Evolutionary conservation across 2,329 filamentous ascomycete genomes (phyloP).

Genomic region (Seiridium cupressi): DNA sequence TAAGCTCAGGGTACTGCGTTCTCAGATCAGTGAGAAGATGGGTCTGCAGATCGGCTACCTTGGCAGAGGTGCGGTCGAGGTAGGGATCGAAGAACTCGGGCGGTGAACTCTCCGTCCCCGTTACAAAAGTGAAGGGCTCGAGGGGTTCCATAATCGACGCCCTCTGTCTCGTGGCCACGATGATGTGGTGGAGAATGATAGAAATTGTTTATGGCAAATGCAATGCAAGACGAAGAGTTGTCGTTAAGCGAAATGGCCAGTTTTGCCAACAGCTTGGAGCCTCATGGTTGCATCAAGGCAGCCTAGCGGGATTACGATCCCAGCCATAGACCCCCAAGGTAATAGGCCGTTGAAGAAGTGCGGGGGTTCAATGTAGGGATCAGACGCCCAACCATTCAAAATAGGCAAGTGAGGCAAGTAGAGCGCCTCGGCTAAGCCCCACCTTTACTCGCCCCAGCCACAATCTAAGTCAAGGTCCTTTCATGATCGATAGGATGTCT

Average conservation of each 20-base stretch:
- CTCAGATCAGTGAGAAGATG: conserved; percentile 7
- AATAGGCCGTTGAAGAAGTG: no score
- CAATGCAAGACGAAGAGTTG: neutral
- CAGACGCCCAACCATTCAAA: no score
- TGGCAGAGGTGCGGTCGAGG: neutral
- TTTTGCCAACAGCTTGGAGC: neutral
- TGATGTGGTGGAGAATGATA: no score
- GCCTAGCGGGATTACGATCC: neutral
- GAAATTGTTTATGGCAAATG: no score
- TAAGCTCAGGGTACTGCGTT: conserved; percentile 1
- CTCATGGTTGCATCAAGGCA: neutral
- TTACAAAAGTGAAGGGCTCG: conserved; percentile 1
- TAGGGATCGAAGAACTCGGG: neutral
- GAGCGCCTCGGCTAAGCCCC: no score
- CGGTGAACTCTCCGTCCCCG: neutral
- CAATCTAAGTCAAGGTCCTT: no score
- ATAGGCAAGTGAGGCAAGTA: no score
- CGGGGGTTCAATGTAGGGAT: no score
- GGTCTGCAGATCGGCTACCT: neutral
- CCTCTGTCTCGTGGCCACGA: no score
- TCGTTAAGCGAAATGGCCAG: neutral
- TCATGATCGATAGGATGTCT: no score
- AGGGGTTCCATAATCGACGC: neutral
- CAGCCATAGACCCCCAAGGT: neutral
- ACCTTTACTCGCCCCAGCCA: no score